These are phyloP conservation scores for Cucumis hystrix DNA, from an alignment of 306 rosid species.

Conservation along the genomic window DNA sequence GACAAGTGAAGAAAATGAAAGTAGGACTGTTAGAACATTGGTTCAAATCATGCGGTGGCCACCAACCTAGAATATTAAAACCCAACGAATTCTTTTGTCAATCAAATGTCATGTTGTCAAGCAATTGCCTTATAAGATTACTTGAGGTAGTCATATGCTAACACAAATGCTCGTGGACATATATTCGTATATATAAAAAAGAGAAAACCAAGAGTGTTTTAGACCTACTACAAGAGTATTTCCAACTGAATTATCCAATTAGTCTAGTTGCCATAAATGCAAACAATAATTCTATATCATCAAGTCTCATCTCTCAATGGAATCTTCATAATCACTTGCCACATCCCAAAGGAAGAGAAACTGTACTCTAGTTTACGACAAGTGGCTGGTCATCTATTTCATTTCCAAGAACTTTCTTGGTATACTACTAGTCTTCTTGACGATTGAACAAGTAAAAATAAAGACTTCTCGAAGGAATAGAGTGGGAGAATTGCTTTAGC, in stretches of 20 bases:
- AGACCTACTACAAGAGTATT: neutral
- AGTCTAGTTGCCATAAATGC: neutral
- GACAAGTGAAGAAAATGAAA: neutral
- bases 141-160: neutral
- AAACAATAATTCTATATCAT: neutral
- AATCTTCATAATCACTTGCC: neutral
- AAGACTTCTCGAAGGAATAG: neutral
- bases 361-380: neutral
- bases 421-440: neutral
- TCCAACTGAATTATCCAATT: neutral
- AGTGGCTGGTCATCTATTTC: neutral
- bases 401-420: neutral
- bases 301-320: neutral
- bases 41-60: neutral
- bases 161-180: neutral
- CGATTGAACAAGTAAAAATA: neutral
- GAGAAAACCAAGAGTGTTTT: neutral
- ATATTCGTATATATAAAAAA: neutral
- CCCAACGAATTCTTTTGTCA: neutral
- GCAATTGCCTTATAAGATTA: neutral
- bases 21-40: neutral
- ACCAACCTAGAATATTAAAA: neutral
- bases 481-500: neutral
- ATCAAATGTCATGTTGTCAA: neutral
- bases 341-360: neutral